Conservation (phyloP, 805 yeast genomes). For the Candida broadrunensis region DNA sequence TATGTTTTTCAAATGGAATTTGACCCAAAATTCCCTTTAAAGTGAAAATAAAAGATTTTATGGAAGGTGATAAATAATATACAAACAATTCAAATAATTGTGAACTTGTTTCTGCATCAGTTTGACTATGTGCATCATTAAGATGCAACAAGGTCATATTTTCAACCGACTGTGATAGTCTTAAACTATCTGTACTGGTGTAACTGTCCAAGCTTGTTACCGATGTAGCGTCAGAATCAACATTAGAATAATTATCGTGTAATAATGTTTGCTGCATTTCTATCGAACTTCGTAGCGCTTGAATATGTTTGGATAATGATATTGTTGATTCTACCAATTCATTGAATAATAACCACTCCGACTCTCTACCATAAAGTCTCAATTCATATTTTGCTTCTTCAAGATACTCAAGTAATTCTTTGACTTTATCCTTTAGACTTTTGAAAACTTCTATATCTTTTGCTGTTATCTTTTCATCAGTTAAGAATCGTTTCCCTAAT, state of each 20-base stretch:
- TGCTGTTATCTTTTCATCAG: slow-evolving; percentile 42
- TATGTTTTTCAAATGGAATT: slow-evolving; percentile 48
- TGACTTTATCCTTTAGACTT: slow-evolving; percentile 38
- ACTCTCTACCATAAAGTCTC: slow-evolving; percentile 49
- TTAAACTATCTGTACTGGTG: slow-evolving; percentile 10
- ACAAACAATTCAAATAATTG: slow-evolving; percentile 67
- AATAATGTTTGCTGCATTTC: slow-evolving; percentile 63
- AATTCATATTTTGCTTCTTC: slow-evolving; percentile 67
- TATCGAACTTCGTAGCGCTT: slow-evolving; percentile 66
- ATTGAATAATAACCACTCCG: slow-evolving; percentile 45
- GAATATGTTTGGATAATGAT: slow-evolving; percentile 53
- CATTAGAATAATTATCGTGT: slow-evolving; percentile 17
- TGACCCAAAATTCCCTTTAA: slow-evolving; percentile 58
- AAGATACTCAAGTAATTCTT: slow-evolving; percentile 36
- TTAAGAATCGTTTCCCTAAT: slow-evolving; percentile 47
- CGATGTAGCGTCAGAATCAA: slow-evolving; percentile 8
- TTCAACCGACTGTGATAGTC: slow-evolving; percentile 25
- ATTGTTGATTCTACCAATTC: slow-evolving; percentile 51
- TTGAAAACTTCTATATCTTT: slow-evolving; percentile 36
- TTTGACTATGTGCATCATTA: slow-evolving; percentile 12
- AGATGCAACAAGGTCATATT: slow-evolving; percentile 13
- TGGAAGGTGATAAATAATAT: slow-evolving; percentile 67
- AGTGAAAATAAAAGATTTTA: slow-evolving; percentile 63
- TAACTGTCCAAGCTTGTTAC: slow-evolving; percentile 22
- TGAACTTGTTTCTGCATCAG: slow-evolving; percentile 19